Evolutionary conservation across 192 early-diverging fungal genomes (phyloP), one percentile per base, ranked within the genome.

Genomic region (Chytriomyces hyalinus): DNA sequence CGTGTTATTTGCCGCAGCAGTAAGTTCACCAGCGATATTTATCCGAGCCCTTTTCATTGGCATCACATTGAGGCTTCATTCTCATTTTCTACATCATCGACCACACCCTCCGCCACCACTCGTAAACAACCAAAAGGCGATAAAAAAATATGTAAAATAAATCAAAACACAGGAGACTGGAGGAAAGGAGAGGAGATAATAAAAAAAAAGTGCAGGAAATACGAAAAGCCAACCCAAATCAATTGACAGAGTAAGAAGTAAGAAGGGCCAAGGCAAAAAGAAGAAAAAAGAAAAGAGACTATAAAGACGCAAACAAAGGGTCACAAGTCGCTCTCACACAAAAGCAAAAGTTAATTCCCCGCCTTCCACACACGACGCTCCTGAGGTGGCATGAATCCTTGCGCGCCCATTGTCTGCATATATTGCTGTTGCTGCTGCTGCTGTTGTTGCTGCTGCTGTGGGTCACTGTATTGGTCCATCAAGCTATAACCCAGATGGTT

Each of bases 281-380:
- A 57, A 57, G 15, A 57, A 57, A 2, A 57, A 57, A 57, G 15
- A n/a, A 57, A 20, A 57, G 20, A 13, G 20, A 13, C 13, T n/a
- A 57, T n/a, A 57, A 57, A 57, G 20, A 57, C 53, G 20, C 53
- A 57, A 57, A 57, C 13, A 57, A 57, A 57, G 15, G 13, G 53
- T 20, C 20, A 20, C 13, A n/a, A 13, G 20, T n/a, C 53, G 15
- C 20, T 20, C 20, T 1, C 53, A 1, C 53, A 57, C 53, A 57
- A 13, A n/a, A n/a, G 53, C 53, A 57, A 57, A 13, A n/a, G 13
- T 77, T 49, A 81, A 61, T 80, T 61, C 2, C 70, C 76, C 17
- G 81, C 81, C 49, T 82, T 82, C 81, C 81, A 82, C 26, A 82
- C 79, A 70, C 79, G 78, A 17, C 81, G 62, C 49, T 82, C 81